phyloP scores from a whole-genome alignment of 768 basidiomycete genomes.

The Lactarius indigo region DNA sequence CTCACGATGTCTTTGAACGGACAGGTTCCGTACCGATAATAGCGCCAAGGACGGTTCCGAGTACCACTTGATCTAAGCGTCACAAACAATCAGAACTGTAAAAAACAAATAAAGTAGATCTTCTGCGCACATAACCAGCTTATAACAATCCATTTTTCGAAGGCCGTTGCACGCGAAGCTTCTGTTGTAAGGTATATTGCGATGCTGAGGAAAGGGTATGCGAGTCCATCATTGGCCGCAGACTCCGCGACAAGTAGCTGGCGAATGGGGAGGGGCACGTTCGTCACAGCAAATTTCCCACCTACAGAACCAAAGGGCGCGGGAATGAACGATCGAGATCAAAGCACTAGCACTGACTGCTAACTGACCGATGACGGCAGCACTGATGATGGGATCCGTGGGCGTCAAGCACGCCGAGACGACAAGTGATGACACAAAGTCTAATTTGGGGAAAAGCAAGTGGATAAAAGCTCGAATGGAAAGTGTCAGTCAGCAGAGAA shows the following conservation, averaged over 20 bases:
- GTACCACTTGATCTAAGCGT: conserved; percentile 69
- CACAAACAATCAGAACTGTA: not conserved
- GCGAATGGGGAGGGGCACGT: conserved; percentile 74
- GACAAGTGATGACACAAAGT: conserved; percentile 72
- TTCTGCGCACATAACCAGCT: conserved; percentile 69
- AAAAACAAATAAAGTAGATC: conserved; percentile 5
- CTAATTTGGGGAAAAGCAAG: conserved; percentile 66
- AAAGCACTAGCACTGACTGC: not conserved
- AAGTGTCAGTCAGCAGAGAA: not conserved
- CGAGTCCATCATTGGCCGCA: conserved; percentile 93
- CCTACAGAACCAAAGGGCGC: conserved; percentile 39
- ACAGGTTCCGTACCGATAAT: conserved; percentile 37
- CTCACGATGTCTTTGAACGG: not conserved
- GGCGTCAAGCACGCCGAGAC: conserved; percentile 90
- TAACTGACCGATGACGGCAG: conserved; percentile 64
- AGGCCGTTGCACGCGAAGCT: conserved; percentile 52
- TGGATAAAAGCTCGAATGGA: conserved; percentile 53
- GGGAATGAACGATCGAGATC: not conserved
- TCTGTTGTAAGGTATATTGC: conserved; percentile 85
- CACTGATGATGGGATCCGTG: conserved; percentile 92
- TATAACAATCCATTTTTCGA: conserved; percentile 82
- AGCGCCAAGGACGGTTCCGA: conserved; percentile 70
- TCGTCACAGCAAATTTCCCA: conserved; percentile 62
- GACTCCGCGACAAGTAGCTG: conserved; percentile 84
- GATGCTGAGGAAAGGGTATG: conserved; percentile 87